A percentile compares a stretch with the other conserved stretches of the same genome.
phyloP scores from a whole-genome alignment of 169 alveolate species.

The Miamiensis avidus region DNA sequence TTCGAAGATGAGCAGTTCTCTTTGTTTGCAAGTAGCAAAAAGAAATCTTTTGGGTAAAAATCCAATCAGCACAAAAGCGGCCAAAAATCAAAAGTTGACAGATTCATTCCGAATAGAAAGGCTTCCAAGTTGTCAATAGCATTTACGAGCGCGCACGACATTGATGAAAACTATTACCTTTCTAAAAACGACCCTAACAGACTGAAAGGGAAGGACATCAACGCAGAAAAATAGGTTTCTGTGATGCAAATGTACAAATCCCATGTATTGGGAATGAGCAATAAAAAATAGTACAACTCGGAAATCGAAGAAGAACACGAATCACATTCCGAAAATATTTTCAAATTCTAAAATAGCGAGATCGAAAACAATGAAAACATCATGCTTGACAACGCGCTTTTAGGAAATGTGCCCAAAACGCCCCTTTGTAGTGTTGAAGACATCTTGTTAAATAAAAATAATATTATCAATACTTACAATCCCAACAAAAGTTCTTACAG shows the following conservation, averaged over 20 bases:
- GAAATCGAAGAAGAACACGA: no score
- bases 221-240: slow-evolving; percentile 5
- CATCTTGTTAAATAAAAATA: no score
- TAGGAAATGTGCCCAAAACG: no score
- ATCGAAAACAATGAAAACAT: slow-evolving; percentile 5
- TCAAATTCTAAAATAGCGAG: no score
- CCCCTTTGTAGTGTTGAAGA: no score
- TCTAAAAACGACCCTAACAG: background rate
- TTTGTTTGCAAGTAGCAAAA: no score
- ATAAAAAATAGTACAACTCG: no score
- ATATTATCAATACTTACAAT: no score
- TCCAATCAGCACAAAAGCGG: background rate
- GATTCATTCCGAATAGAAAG: slow-evolving; percentile 16
- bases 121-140: slow-evolving; percentile 16
- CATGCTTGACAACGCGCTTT: background rate
- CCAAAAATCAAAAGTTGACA: background rate
- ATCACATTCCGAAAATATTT: no score
- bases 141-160: slow-evolving; percentile 10
- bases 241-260: slow-evolving; percentile 5
- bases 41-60: background rate
- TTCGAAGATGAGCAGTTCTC: no score
- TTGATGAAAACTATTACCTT: background rate
- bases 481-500: no score
- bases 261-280: slow-evolving; percentile 12
- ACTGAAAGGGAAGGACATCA: background rate